Evolutionary conservation across 2,329 filamentous ascomycete genomes (phyloP), one percentile per base, ranked within the genome.

Genomic region (Fonsecaea multimorphosa): DNA sequence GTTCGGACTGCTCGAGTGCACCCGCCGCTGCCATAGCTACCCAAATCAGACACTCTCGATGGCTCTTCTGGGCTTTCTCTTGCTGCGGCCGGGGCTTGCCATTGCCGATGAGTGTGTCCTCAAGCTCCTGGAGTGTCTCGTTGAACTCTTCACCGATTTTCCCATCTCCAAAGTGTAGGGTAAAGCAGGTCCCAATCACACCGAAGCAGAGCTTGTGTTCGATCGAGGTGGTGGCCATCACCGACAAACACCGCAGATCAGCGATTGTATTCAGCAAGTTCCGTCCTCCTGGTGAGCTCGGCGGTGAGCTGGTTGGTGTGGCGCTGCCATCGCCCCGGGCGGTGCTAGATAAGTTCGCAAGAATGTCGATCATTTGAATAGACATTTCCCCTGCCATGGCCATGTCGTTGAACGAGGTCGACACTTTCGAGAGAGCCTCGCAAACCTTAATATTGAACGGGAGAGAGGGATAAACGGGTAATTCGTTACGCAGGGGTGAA

Each of bases 41-140:
- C 66, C 66, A 68, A 19, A 66, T 59, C n/a, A 68, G 57, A 56
- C 66, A 68, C 19, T 68, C 65, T 12, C 32, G 34, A 31, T 67
- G 53, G 12, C 32, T 36, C 24, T 67, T 62, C 29, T 54, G 38
- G 29, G 27, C 36, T 5, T 49, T 24, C 8, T 62, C 58, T 40
- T 61, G 46, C 38, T 61, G 58, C 40, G 58, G 31, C 36, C 57
- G 38, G 14, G 31, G 49, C 32, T 59, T 64, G 31, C 58, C 62
- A 29, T 57, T 60, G 19, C 57, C 63, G 31, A 57, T 40, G 22
- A 68, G 34, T n/a, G 24, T 64, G 16, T 68, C 66, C 53, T 68
- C 66, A 24, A 65, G 55, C 44, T 61, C 64, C 44, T 64, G 63
- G 16, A 68, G 34, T 29, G 60, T 49, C 34, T 64, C 63, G 14